Base-by-base conservation (phyloP, 176 grass and related monocot genomes). In the Pontederia crassipes region DNA sequence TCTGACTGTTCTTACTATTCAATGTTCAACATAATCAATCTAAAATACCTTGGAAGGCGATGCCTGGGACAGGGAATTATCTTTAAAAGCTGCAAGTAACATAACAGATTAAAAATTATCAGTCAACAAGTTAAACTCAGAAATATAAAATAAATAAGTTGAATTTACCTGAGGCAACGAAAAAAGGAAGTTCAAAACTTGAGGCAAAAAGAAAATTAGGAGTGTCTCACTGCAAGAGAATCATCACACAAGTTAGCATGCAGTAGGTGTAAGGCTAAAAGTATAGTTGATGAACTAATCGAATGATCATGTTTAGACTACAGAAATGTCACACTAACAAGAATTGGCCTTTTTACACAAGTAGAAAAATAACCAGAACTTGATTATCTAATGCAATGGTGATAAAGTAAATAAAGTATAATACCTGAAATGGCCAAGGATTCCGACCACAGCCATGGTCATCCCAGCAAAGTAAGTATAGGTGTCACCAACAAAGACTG, bases 401-500 rank as follows among this genome's bases (percentile, higher is more conserved):
- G 26, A 65, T 0, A 11, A 49, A 65, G 50, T 13, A 51, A 28
- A 51, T 27, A 45, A 24, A 24, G 14, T 6, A 74, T 16, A 40
- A 58, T 96, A 92, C 93, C 93, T 98, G 78, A 92, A 98, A 82
- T 98, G 93, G 6, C 93, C 93, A 68, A 98, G 80, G 77, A 98
- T 98, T 69, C 93, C 93, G 52, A 83, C 85, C 45, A 98, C 88
- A 54, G 82, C 93, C 68, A 98, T 80, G 57, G 93, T 61, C 93
- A 98, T 98, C 65, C 93, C 93, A 75, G 93, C 88, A 83, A 98
- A 98, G 74, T 98, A 98, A 50, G 93, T 98, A 65, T 98, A 98
- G 15, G 93, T 98, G 81, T 98, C 93, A 78, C 88, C 93, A 76
- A 98, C 93, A 72, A 98, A 98, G 64, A 98, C 93, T 51, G 88